Percentiles rank a stretch among this genome's conserved stretches.
phyloP scores from a whole-genome alignment of 2,329 filamentous ascomycete species.

The Herpotrichia juniperi region DNA sequence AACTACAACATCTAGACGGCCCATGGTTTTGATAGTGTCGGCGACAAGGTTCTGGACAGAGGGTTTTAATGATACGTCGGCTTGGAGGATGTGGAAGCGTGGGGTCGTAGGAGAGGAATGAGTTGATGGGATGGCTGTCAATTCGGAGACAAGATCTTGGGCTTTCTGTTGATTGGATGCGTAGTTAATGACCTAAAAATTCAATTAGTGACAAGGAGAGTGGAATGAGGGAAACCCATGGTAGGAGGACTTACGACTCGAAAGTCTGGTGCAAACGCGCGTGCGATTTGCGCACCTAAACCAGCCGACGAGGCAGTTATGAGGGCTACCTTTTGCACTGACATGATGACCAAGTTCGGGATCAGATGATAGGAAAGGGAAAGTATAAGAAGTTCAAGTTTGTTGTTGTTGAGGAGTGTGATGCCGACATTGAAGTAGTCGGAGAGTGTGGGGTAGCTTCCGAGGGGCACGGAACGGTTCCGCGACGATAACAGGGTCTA shows the following conservation, averaged over 20 bases:
- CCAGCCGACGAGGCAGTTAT: conserved; percentile 58
- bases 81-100: conserved; percentile 52
- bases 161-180: conserved; percentile 52
- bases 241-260: conserved; percentile 44
- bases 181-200: conserved; percentile 48
- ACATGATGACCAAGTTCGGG: not conserved
- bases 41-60: conserved; percentile 51
- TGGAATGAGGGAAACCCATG: not conserved
- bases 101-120: conserved; percentile 32
- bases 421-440: not conserved
- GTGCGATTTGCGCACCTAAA: conserved; percentile 55
- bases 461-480: conserved; percentile 2
- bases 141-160: conserved; percentile 47
- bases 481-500: not conserved
- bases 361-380: not conserved
- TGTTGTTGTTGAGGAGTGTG: not conserved
- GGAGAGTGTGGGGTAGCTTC: not conserved
- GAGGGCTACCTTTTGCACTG: conserved; percentile 48
- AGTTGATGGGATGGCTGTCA: conserved; percentile 44
- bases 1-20: conserved; percentile 55
- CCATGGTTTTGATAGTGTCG: conserved; percentile 53
- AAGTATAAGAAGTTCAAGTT: not conserved
- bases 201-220: not conserved
- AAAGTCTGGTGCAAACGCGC: conserved; percentile 54
- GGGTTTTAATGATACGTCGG: conserved; percentile 52